Conservation (phyloP, 2,329 filamentous ascomycete species). For the Xylariaceae sp. region DNA sequence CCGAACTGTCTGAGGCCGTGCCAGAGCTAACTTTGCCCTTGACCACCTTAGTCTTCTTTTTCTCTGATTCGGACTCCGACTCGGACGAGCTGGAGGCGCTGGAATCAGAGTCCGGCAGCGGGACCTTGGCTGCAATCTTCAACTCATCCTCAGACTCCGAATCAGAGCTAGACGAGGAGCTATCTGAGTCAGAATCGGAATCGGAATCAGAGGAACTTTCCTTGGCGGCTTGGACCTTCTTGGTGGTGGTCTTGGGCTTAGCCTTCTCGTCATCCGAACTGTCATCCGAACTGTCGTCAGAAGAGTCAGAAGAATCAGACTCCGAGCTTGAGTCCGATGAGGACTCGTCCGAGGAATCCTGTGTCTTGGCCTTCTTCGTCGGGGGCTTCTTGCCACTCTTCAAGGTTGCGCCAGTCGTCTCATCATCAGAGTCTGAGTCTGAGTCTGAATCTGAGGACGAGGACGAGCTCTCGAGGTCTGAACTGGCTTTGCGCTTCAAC, state of each 20-base stretch:
- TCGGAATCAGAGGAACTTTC: conserved; percentile 29
- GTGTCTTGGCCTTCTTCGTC: conserved; percentile 43
- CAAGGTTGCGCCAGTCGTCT: conserved; percentile 34
- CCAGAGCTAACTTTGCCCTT: conserved; percentile 25
- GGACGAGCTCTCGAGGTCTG: conserved; percentile 37
- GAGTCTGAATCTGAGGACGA: conserved; percentile 31
- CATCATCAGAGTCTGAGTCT: conserved; percentile 35
- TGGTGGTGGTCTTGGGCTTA: conserved; percentile 17
- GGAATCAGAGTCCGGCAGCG: conserved; percentile 42
- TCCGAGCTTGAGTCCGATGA: conserved; percentile 33
- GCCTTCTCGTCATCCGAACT: conserved; percentile 29
- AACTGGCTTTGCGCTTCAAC: conserved; percentile 51
- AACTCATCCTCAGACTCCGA: conserved; percentile 33
- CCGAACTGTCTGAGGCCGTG: conserved; percentile 37
- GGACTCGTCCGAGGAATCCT: conserved; percentile 31
- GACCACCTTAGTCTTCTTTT: conserved; percentile 32
- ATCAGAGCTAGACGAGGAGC: conserved; percentile 21
- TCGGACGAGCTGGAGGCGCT: conserved; percentile 32
- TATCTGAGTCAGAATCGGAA: conserved; percentile 31
- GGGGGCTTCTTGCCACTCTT: conserved; percentile 39
- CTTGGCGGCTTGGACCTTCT: conserved; percentile 31
- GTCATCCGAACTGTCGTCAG: conserved; percentile 23
- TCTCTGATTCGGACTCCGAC: conserved; percentile 33
- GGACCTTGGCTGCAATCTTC: conserved; percentile 34
- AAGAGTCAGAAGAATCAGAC: conserved; percentile 28